These are phyloP conservation scores for Typha latifolia DNA, from an alignment of 176 grass and related monocot genomes.

Conservation along the genomic window DNA sequence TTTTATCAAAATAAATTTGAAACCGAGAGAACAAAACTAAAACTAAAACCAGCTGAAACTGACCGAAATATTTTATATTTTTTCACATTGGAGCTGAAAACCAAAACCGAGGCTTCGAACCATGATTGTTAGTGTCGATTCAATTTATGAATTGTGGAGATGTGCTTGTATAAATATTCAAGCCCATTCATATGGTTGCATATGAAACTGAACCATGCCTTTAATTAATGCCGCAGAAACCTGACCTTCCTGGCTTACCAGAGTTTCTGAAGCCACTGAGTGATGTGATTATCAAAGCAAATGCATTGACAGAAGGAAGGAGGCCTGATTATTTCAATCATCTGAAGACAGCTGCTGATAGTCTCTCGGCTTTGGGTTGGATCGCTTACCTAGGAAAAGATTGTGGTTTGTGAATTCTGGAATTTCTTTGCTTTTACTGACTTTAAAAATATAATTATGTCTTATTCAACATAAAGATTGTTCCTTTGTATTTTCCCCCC, in stretches of 20 bases:
- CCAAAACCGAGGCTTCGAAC: too few relatives aligned
- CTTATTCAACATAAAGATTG: conserved; percentile 6
- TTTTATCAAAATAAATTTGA: too few relatives aligned
- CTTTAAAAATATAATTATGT: neutral
- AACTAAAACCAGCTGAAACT: too few relatives aligned
- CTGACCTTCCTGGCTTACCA: conserved; percentile 47
- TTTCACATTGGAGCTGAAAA: too few relatives aligned
- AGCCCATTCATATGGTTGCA: neutral
- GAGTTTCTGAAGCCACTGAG: conserved; percentile 80
- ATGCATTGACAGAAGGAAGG: conserved; percentile 76
- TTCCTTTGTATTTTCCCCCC: conserved; percentile 4
- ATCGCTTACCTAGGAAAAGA: conserved; percentile 88
- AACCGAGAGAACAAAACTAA: too few relatives aligned
- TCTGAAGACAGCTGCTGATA: conserved; percentile 77
- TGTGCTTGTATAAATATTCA: too few relatives aligned
- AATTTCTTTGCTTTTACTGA: neutral
- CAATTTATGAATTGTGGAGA: too few relatives aligned
- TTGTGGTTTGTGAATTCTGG: conserved; percentile 48
- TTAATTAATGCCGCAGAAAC: conserved; percentile 48
- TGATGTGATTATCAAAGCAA: conserved; percentile 54
- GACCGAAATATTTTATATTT: too few relatives aligned
- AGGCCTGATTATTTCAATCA: conserved; percentile 90
- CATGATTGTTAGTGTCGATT: too few relatives aligned
- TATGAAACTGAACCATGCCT: neutral
- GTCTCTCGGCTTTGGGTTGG: conserved; percentile 83